These are phyloP conservation scores for Claviceps sp. DNA, from an alignment of 2,329 filamentous ascomycete genomes.

Conservation along the genomic window DNA sequence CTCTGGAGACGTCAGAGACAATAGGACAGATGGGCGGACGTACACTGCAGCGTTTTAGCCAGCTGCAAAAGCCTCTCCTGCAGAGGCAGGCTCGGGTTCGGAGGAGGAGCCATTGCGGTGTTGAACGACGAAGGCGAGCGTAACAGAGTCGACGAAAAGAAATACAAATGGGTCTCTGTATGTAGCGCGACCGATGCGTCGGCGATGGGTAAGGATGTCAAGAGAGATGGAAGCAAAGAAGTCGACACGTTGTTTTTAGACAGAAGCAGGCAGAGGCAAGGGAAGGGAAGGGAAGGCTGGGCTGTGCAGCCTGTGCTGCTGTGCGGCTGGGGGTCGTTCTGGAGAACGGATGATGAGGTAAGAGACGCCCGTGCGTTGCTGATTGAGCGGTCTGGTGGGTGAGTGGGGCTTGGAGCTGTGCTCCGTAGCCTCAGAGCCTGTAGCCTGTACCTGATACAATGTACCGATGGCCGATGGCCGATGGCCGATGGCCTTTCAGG, in stretches of 20 bases:
- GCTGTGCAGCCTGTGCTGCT: background rate
- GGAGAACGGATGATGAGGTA: slow-evolving; percentile 1
- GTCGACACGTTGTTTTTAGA: background rate
- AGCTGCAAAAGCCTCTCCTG: slow-evolving; percentile 62
- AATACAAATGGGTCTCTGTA: background rate
- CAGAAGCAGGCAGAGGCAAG: background rate
- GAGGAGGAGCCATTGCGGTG: slow-evolving; percentile 44
- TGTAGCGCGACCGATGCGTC: background rate
- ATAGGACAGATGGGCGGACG: slow-evolving; percentile 20
- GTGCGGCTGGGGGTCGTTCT: background rate
- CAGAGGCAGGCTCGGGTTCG: slow-evolving; percentile 54
- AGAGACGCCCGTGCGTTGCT: background rate
- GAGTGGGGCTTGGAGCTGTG: background rate
- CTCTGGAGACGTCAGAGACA: background rate
- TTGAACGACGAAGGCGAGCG: background rate
- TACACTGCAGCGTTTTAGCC: slow-evolving; percentile 87
- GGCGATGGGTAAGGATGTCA: background rate
- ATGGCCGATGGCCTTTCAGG: too few relatives aligned
- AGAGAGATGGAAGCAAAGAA: background rate
- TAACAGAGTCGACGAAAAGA: background rate
- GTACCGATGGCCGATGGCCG: too few relatives aligned
- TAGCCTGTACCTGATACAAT: too few relatives aligned
- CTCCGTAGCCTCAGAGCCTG: too few relatives aligned
- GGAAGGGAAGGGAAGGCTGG: background rate
- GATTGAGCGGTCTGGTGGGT: too few relatives aligned